Percentiles rank a stretch among this genome's conserved stretches.
phyloP scores from a whole-genome alignment of 148 eudicot genomes.

The Oxyria digyna region DNA sequence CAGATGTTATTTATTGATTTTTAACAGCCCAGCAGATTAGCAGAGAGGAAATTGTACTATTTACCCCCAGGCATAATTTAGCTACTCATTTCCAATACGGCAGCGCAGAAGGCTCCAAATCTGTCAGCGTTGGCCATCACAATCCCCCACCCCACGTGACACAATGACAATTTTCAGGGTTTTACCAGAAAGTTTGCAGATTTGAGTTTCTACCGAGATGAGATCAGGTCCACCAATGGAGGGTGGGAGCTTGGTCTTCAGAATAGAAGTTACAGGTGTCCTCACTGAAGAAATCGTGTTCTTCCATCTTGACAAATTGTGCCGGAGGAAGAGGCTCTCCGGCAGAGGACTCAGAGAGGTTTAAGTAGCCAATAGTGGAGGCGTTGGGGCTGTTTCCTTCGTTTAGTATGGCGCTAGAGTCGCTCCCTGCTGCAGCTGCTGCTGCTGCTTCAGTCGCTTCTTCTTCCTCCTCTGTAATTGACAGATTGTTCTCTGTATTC shows the following conservation, averaged over 20 bases:
- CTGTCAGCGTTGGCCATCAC: background rate
- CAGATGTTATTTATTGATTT: no score
- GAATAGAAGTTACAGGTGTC: conserved; percentile 74
- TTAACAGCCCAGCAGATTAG: no score
- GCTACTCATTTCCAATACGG: background rate
- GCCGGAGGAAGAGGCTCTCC: conserved; percentile 30
- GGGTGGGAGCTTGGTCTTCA: conserved; percentile 63
- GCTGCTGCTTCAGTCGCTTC: no score
- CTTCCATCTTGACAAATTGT: conserved; percentile 73
- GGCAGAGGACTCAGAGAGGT: conserved; percentile 17
- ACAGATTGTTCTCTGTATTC: conserved; percentile 21
- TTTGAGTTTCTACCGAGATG: background rate
- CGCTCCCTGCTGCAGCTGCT: conserved; percentile 44
- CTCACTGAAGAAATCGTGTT: conserved; percentile 72
- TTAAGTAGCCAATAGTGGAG: conserved; percentile 19
- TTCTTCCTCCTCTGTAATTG: conserved; percentile 20
- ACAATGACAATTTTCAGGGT: background rate
- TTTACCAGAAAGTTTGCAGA: background rate
- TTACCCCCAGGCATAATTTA: background rate
- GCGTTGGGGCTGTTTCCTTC: conserved; percentile 55
- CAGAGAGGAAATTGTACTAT: background rate
- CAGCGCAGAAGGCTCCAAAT: background rate
- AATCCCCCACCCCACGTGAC: conserved; percentile 1
- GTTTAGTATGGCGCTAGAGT: conserved; percentile 80
- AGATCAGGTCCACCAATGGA: conserved; percentile 36